These are phyloP conservation scores for Periconia macrospinosa DNA, from an alignment of 2,329 filamentous ascomycete species.

Conservation along the genomic window DNA sequence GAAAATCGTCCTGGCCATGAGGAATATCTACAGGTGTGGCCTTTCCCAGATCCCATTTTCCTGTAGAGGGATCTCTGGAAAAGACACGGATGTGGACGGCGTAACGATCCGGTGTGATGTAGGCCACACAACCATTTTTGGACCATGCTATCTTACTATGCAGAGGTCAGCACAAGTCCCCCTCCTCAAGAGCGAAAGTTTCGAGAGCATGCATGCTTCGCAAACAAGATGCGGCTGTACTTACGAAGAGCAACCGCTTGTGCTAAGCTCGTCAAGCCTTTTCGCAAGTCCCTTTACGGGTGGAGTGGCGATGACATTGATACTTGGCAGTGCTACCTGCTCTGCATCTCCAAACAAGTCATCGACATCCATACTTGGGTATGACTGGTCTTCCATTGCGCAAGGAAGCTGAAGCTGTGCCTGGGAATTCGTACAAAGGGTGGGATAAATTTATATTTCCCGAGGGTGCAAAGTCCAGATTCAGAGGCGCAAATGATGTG, in stretches of 20 bases:
- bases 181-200: neutral
- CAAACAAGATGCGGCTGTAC: slow-evolving; percentile 33
- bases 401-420: neutral
- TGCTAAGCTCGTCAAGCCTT: slow-evolving; percentile 75
- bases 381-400: slow-evolving; percentile 55
- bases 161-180: neutral
- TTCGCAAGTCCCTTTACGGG: slow-evolving; percentile 69
- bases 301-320: slow-evolving; percentile 52
- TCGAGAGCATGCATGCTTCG: slow-evolving; percentile 1
- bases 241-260: slow-evolving; percentile 80
- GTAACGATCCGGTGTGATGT: slow-evolving; percentile 72
- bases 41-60: slow-evolving; percentile 75
- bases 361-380: slow-evolving; percentile 50
- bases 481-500: too few relatives aligned
- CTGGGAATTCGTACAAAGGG: too few relatives aligned
- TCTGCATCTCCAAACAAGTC: slow-evolving; percentile 55
- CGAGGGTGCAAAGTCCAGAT: too few relatives aligned
- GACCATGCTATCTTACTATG: slow-evolving; percentile 83
- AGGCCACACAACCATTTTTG: slow-evolving; percentile 80
- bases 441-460: too few relatives aligned
- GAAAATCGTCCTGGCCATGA: slow-evolving; percentile 63
- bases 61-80: slow-evolving; percentile 67
- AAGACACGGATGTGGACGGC: slow-evolving; percentile 74
- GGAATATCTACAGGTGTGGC: slow-evolving; percentile 68
- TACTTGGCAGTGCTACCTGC: slow-evolving; percentile 62